Percentiles rank a stretch among this genome's conserved stretches.
Evolutionary conservation across 495 filamentous ascomycete species (phyloP).

Genomic region (Platismatia glauca): DNA sequence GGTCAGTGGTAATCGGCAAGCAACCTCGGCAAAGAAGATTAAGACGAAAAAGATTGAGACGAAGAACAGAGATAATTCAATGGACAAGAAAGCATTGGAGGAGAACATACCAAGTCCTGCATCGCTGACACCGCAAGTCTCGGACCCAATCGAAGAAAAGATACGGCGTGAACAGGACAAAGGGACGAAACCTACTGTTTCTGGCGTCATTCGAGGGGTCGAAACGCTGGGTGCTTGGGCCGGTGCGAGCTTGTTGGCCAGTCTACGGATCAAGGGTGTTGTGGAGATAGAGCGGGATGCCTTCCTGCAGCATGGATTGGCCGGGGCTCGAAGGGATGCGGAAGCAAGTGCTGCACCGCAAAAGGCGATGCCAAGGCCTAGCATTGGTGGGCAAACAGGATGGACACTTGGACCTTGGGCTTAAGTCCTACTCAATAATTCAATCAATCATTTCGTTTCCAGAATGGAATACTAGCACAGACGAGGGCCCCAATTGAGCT

Average conservation of each 20-base stretch:
- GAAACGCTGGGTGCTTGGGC: slow-evolving; percentile 84
- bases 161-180: slow-evolving; percentile 45
- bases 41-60: not conserved
- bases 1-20: slow-evolving; percentile 30
- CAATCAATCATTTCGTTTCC: too few relatives aligned
- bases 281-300: slow-evolving; percentile 80
- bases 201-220: slow-evolving; percentile 61
- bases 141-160: slow-evolving; percentile 57
- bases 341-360: slow-evolving; percentile 51
- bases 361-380: slow-evolving; percentile 36
- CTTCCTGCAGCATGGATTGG: slow-evolving; percentile 67
- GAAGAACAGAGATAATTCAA: not conserved
- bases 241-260: slow-evolving; percentile 72
- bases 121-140: slow-evolving; percentile 38
- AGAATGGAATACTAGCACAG: too few relatives aligned
- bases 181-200: slow-evolving; percentile 34
- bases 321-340: slow-evolving; percentile 56
- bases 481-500: too few relatives aligned
- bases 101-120: slow-evolving; percentile 29
- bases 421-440: slow-evolving; percentile 24
- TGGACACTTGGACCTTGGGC: slow-evolving; percentile 82
- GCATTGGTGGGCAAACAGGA: slow-evolving; percentile 45
- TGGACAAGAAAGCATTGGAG: slow-evolving; percentile 16
- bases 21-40: not conserved
- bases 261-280: slow-evolving; percentile 67